Evolutionary conservation across 106 monocot species (phyloP).

Genomic region (Agapanthus africanus): DNA sequence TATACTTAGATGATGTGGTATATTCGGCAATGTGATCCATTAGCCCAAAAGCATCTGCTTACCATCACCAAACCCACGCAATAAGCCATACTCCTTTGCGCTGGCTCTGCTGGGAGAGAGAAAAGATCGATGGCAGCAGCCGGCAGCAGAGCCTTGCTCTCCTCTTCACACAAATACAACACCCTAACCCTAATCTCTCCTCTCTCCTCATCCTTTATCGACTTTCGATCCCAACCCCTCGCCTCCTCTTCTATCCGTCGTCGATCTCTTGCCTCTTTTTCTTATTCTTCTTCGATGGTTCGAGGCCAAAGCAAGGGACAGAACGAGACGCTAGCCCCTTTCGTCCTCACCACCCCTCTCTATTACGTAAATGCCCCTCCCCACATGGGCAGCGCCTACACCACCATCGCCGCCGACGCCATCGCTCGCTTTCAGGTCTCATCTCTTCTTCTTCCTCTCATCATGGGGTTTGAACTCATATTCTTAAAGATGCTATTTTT

Average conservation of each 20-base stretch:
- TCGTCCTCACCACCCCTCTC: conserved; percentile 87
- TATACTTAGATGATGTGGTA: no score
- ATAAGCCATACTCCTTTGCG: no score
- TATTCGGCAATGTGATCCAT: no score
- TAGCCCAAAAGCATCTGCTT: no score
- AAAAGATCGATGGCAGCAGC: conserved; percentile 4
- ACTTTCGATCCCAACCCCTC: neutral
- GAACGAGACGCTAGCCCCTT: conserved; percentile 16
- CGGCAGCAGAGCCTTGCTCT: conserved; percentile 6
- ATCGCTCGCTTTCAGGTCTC: conserved; percentile 95
- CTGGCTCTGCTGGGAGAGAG: no score
- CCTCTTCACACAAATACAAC: conserved; percentile 6
- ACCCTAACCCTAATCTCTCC: neutral
- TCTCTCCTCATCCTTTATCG: no score
- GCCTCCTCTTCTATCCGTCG: neutral
- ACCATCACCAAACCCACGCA: no score
- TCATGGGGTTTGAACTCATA: no score
- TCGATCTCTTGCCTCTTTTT: no score
- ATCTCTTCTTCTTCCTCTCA: no score
- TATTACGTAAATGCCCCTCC: conserved; percentile 98
- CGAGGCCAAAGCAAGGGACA: conserved; percentile 6
- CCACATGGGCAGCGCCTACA: conserved; percentile 99
- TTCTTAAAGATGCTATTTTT: no score
- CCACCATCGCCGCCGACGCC: conserved; percentile 96
- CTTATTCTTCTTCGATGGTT: neutral